Evolutionary conservation across 1,284 basidiomycete species (phyloP).

Genomic region (Austroboletus novae-zelandiae): DNA sequence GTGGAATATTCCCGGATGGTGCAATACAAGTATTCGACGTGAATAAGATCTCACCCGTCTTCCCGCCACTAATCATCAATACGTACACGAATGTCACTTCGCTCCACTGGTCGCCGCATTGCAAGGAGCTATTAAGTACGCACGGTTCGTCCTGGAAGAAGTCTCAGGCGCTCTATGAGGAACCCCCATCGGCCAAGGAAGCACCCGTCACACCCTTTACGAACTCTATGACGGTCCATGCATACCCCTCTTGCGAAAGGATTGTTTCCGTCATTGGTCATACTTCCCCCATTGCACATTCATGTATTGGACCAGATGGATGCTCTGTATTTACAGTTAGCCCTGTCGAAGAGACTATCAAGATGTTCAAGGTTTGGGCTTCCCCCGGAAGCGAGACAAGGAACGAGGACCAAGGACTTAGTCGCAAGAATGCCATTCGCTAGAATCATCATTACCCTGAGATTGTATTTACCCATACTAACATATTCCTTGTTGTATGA

Average conservation of each 20-base stretch:
- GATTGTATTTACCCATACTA: constrained; percentile 1
- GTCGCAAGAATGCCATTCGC: constrained; percentile 26
- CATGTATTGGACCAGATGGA: constrained; percentile 35
- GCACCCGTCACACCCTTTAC: constrained; percentile 21
- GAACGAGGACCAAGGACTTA: constrained; percentile 23
- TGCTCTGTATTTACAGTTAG: constrained; percentile 42
- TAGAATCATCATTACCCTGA: constrained; percentile 11
- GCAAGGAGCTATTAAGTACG: constrained; percentile 86
- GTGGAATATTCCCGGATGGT: constrained; percentile 72
- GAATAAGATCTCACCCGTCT: constrained; percentile 41
- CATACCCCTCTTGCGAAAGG: constrained; percentile 47
- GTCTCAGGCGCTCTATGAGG: constrained; percentile 18
- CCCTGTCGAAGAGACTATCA: constrained; percentile 40
- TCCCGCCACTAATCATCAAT: constrained; percentile 31
- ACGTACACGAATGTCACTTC: constrained; percentile 74
- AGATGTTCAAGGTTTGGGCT: constrained; percentile 37
- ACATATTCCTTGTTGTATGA: not conserved
- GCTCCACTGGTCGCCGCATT: constrained; percentile 81
- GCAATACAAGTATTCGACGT: constrained; percentile 79
- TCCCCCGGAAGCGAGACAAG: constrained; percentile 17
- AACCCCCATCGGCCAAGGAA: constrained; percentile 20
- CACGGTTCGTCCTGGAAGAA: constrained; percentile 59
- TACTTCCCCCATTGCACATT: constrained; percentile 29
- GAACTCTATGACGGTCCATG: constrained; percentile 56
- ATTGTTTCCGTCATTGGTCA: constrained; percentile 34